Evolutionary conservation across 495 filamentous ascomycete genomes (phyloP), one percentile per base, ranked within the genome.

Genomic region (Neurospora terricola): DNA sequence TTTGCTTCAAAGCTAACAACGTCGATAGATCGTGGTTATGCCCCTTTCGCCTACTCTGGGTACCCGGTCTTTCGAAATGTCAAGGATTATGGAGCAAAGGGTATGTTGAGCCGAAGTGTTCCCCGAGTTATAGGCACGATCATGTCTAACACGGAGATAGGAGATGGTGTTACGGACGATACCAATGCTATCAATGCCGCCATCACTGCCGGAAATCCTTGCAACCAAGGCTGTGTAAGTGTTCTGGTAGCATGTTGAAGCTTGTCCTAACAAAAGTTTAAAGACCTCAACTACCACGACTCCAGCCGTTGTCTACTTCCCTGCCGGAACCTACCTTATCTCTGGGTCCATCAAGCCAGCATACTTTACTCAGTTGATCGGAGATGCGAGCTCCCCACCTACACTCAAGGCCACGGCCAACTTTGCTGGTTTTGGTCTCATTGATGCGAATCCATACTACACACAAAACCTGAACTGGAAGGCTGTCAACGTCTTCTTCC

Each of bases 171-270:
- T 36, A 93, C 92, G 3, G 93, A 97, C 78, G 94, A 97, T 78
- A 94, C 93, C 3, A 89, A 79, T 42, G 93, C 94, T 0, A 96
- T 97, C 82, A 96, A 96, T 76, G 80, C 84, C 68, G 94, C 94
- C 27, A 92, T 97, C 76, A 87, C 88, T 27, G 88, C 89, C 27
- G 91, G 93, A 23, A 87, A 87, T 73, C 93, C 94, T 16, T 97
- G 94, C 77, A 92, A 90, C 48, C 85, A 90, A 74, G 91, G 90
- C n/a, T 88, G 84, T 77, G 84, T 84, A 80, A 80, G 84, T 82
- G n/a, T 66, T 54, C 36, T 23, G 18, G 14, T 27, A 4, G 4
- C 23, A 9, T 23, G 59, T 38, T n/a, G 23, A 23, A 21, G n/a
- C 12, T 14, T 38, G 18, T 45, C 10, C 42, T 73, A 34, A 74